Percentiles rank a stretch among this genome's conserved stretches.
These are phyloP conservation scores for Penicillium sp. DNA, from an alignment of 2,329 filamentous ascomycete genomes.

Conservation along the genomic window DNA sequence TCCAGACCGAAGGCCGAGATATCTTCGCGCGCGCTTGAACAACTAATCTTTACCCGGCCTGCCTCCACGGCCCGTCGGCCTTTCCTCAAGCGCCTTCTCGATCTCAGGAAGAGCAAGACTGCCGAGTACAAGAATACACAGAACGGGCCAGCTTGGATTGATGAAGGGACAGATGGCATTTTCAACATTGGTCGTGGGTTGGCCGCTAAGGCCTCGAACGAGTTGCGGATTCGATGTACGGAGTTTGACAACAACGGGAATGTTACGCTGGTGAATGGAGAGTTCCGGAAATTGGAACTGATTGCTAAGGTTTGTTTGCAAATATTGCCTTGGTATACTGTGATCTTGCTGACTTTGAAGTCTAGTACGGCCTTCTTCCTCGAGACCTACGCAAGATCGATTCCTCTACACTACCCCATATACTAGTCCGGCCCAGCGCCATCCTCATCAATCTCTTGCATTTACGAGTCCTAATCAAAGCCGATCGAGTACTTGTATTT, in stretches of 20 bases:
- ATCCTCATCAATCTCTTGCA: constrained; percentile 97
- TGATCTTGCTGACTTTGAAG: constrained; percentile 71
- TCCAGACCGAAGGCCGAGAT: constrained; percentile 5
- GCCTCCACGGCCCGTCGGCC: constrained; percentile 34
- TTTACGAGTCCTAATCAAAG: constrained; percentile 90
- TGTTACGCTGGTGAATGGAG: constrained; percentile 87
- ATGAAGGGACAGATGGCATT: constrained; percentile 60
- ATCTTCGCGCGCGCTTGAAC: constrained; percentile 4
- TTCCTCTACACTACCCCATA: constrained; percentile 91
- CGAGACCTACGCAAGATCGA: constrained; percentile 97
- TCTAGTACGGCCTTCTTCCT: constrained; percentile 85
- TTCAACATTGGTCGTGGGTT: constrained; percentile 70
- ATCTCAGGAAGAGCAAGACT: constrained; percentile 34
- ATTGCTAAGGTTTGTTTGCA: constrained; percentile 74
- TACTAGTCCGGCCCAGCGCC: constrained; percentile 86
- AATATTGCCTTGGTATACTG: background rate
- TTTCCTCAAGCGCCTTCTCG: constrained; percentile 39
- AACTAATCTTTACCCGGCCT: constrained; percentile 23
- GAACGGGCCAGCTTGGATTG: constrained; percentile 57
- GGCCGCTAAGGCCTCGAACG: constrained; percentile 74
- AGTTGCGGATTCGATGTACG: constrained; percentile 85
- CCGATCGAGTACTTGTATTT: constrained; percentile 90
- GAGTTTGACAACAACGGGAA: constrained; percentile 92
- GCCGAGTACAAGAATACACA: constrained; percentile 47
- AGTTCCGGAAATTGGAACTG: constrained; percentile 96